A percentile compares a stretch with the other conserved stretches of the same genome.
Conservation (phyloP, 176 grass and related monocot species). For the Aegilops bicornis region DNA sequence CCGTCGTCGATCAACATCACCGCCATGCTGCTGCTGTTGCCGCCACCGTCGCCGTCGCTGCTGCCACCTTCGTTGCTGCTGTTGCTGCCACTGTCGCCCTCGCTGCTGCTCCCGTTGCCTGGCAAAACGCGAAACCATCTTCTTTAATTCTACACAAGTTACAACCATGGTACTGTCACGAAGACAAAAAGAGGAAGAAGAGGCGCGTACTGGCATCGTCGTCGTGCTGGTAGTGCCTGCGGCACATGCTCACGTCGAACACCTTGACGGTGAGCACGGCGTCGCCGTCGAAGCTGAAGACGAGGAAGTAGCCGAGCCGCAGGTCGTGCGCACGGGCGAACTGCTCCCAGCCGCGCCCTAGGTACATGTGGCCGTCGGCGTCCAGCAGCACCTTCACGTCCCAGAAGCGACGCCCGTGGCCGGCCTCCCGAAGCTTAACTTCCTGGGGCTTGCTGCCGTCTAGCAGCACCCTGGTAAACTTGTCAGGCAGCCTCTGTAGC, state of each 20-base stretch:
- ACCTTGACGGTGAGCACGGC: constrained; percentile 23
- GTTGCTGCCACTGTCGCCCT: neutral
- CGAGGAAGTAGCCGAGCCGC: neutral
- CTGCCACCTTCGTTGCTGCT: neutral
- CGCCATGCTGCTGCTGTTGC: neutral
- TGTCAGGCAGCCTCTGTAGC: constrained; percentile 26
- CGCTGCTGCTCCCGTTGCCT: neutral
- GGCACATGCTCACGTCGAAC: constrained; percentile 37
- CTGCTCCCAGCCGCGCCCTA: constrained; percentile 25
- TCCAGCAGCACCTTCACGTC: constrained; percentile 12
- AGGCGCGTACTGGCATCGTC: neutral
- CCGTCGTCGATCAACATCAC: neutral
- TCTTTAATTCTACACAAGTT: neutral
- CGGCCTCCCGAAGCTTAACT: neutral
- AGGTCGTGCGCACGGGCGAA: constrained; percentile 31
- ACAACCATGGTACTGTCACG: neutral
- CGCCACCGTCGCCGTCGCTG: neutral
- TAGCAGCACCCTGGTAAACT: constrained; percentile 5
- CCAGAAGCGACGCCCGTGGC: neutral
- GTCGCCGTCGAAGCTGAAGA: constrained; percentile 32
- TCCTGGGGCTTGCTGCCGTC: neutral
- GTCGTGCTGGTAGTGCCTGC: constrained; percentile 1
- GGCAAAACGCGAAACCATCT: neutral
- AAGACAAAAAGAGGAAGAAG: too few species aligned
- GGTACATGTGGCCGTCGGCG: constrained; percentile 6